Conservation (phyloP, 139 green algal species). For the Chlamydomonas incerta region DNA sequence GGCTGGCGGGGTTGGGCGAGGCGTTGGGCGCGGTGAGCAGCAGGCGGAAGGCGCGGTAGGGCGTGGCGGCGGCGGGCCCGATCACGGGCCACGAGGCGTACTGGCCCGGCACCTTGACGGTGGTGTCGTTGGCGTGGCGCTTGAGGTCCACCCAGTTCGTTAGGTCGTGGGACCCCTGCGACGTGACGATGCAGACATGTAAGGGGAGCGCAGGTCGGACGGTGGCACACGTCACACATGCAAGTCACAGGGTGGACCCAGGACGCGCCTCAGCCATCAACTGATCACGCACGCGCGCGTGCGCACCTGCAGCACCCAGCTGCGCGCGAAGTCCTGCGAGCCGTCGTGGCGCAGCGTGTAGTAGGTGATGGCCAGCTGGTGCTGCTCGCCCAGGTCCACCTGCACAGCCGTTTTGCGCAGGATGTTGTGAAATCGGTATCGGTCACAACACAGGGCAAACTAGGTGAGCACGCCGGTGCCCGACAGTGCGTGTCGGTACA, state of each 20-base stretch:
- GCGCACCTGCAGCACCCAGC: conserved; percentile 88
- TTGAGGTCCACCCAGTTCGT: conserved; percentile 74
- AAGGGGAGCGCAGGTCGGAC: background rate
- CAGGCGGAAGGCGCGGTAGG: conserved; percentile 85
- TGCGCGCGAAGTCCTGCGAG: conserved; percentile 76
- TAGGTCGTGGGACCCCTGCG: conserved; percentile 82
- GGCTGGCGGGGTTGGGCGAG: conserved; percentile 40
- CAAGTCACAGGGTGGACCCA: too few relatives aligned
- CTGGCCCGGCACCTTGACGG: conserved; percentile 77
- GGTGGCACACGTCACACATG: background rate
- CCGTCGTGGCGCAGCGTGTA: conserved; percentile 90
- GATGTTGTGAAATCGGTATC: too few relatives aligned
- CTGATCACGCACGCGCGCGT: too few relatives aligned
- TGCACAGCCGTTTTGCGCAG: too few relatives aligned
- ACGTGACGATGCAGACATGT: too few relatives aligned
- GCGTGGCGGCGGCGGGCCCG: conserved; percentile 61
- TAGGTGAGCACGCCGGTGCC: too few relatives aligned
- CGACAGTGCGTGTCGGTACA: too few relatives aligned
- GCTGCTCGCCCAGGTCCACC: conserved; percentile 78
- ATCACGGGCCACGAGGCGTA: conserved; percentile 86
- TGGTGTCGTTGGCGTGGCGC: conserved; percentile 71
- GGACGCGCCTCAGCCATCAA: too few relatives aligned
- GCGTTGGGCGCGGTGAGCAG: conserved; percentile 64
- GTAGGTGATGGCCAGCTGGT: conserved; percentile 80
- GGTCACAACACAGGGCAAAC: too few relatives aligned